phyloP scores from a whole-genome alignment of 805 yeast species.

The Yarrowia keelungensis region DNA sequence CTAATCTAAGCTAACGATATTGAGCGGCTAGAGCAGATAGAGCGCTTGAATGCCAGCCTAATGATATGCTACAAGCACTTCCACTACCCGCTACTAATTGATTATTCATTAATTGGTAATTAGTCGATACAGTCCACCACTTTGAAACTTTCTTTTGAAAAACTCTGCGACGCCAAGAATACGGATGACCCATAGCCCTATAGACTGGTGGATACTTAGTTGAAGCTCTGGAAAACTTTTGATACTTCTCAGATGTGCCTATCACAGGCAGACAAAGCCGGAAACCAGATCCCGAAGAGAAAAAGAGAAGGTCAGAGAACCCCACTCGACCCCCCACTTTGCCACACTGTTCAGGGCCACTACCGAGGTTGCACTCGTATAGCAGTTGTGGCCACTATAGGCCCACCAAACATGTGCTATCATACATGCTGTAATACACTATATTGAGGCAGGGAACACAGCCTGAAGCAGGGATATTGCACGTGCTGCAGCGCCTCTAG shows the following conservation, averaged over 20 bases:
- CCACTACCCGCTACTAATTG: too few species aligned
- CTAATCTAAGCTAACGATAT: too few species aligned
- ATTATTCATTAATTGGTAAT: too few species aligned
- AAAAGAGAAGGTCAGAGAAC: neutral
- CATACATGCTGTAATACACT: neutral
- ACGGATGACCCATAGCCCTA: neutral
- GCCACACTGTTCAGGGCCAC: slow-evolving; percentile 11
- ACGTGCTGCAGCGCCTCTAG: slow-evolving; percentile 12
- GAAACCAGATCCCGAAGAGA: neutral
- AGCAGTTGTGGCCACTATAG: too few species aligned
- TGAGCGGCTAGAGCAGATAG: too few species aligned
- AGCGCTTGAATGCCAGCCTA: too few species aligned
- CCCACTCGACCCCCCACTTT: slow-evolving; percentile 4
- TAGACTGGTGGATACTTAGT: neutral
- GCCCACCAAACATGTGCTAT: neutral
- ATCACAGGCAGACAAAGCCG: slow-evolving; percentile 8
- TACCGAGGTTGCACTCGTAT: neutral
- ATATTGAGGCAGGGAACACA: neutral
- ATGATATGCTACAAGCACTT: too few species aligned
- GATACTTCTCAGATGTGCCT: slow-evolving; percentile 7
- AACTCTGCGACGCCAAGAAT: too few species aligned
- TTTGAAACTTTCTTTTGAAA: too few species aligned
- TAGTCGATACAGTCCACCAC: too few species aligned
- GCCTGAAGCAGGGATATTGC: slow-evolving; percentile 1
- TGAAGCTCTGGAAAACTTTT: neutral